Evolutionary conservation across 768 basidiomycete genomes (phyloP).

Genomic region (Rhodocollybia butyracea): DNA sequence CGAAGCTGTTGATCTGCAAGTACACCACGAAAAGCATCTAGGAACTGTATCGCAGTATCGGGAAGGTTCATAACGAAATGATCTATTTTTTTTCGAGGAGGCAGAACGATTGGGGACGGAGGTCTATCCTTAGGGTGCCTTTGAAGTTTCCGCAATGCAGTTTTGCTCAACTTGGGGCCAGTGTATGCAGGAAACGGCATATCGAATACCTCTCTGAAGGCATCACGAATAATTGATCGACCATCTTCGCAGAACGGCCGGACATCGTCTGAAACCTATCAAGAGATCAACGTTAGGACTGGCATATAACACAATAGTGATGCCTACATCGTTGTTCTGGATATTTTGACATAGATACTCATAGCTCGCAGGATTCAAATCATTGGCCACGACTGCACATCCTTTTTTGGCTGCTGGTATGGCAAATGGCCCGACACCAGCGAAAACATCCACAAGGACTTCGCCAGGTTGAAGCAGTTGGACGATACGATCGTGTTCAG

Average conservation of each 20-base stretch:
- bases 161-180: conserved; percentile 48
- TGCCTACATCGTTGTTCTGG: conserved; percentile 71
- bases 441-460: conserved; percentile 90
- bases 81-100: conserved; percentile 53
- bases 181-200: conserved; percentile 64
- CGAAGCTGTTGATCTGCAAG: conserved; percentile 41
- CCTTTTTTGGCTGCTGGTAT: conserved; percentile 92
- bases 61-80: conserved; percentile 99
- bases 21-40: conserved; percentile 84
- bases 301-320: conserved; percentile 7
- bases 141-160: conserved; percentile 35
- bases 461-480: conserved; percentile 67
- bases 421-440: conserved; percentile 96
- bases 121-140: conserved; percentile 7
- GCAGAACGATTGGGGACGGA: not conserved
- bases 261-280: conserved; percentile 68
- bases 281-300: not conserved
- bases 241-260: conserved; percentile 83
- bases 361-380: conserved; percentile 87
- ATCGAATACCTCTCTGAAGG: conserved; percentile 49
- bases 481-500: conserved; percentile 88
- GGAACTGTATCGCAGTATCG: conserved; percentile 84
- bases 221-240: conserved; percentile 72
- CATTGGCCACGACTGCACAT: conserved; percentile 87
- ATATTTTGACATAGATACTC: conserved; percentile 77